A percentile compares a stretch with the other conserved stretches of the same genome.
Evolutionary conservation across 1,284 basidiomycete genomes (phyloP).

Genomic region (Mycosarcoma mackinlayi): DNA sequence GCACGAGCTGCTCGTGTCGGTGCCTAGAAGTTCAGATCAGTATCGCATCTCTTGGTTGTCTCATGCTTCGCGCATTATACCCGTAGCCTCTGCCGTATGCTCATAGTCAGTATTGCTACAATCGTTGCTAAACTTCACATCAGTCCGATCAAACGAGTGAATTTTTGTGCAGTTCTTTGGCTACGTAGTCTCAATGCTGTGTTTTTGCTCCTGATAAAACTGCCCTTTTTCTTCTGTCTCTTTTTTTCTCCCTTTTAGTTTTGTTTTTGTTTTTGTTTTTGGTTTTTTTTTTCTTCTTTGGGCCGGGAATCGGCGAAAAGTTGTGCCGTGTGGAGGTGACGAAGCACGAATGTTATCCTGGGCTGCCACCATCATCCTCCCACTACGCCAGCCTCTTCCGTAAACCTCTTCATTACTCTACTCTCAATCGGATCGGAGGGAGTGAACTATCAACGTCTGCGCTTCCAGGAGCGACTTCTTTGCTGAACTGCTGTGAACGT

Average conservation of each 20-base stretch:
- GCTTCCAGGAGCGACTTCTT: not conserved
- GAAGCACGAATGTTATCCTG: not conserved
- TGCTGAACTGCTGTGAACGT: not conserved
- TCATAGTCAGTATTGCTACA: not conserved
- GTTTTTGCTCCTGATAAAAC: too few species aligned
- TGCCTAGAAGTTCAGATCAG: slow-evolving; percentile 21
- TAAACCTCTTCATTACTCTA: not conserved
- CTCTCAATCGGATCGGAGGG: too few species aligned
- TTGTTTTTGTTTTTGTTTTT: slow-evolving; percentile 8
- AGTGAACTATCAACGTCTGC: too few species aligned
- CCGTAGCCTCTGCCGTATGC: slow-evolving; percentile 10
- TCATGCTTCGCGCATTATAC: slow-evolving; percentile 24
- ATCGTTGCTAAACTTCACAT: not conserved
- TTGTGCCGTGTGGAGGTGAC: slow-evolving; percentile 23
- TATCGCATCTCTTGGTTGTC: too few species aligned
- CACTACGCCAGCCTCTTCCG: too few species aligned
- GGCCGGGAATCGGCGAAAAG: slow-evolving; percentile 10
- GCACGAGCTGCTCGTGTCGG: slow-evolving; percentile 47
- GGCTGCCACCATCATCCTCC: not conserved
- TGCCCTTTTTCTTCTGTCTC: too few species aligned
- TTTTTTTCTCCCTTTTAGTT: too few species aligned
- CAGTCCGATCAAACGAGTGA: too few species aligned
- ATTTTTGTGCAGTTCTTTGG: too few species aligned
- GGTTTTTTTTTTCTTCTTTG: not conserved
- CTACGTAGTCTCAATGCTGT: too few species aligned